Base-by-base conservation (phyloP, 345 rosid species). In the Eucalyptus marginata region DNA sequence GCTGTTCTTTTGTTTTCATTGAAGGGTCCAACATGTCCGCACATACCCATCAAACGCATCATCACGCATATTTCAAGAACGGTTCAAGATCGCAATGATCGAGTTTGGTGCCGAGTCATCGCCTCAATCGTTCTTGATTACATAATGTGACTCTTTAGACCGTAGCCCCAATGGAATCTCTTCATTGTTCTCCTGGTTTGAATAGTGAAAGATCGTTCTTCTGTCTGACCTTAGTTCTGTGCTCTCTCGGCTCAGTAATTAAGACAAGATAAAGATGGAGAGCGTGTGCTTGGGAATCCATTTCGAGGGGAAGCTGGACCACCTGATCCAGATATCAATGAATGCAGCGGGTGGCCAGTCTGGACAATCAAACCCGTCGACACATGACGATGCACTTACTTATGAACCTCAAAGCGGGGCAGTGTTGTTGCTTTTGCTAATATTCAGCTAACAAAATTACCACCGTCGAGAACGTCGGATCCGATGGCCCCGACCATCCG, bases 41-140 rank as follows among this genome's bases (percentile, higher is more conserved):
- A 88, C 91, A 91, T 16, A 80, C 64, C 40, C 49, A 44, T 86
- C 91, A 90, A 94, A 66, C 89, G 89, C 87, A 83, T 90, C 91
- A 89, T 89, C 90, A 91, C 87, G 62, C 92, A 92, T 88, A 89
- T 89, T 54, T 81, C 84, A 88, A 76, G 62, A n/a, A 18, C 62
- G 29, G 18, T 52, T 56, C 62, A 52, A 86, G 46, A 31, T 86
- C 27, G 43, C 29, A n/a, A 40, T 86, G 84, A 76, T 76, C 27
- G 29, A 62, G 68, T 40, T 76, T 40, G 84, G 84, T 40, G 84
- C 47, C 84, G 47, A 22, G 16, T 36, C 47, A 20, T 40, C 40
- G 47, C 47, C 47, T 3, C 8, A 2, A 76, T 76, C 15, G 47
- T 76, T 76, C 84, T 76, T 20, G 84, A 76, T 76, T 76, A 40